A percentile compares a stretch with the other conserved stretches of the same genome.
phyloP scores from a whole-genome alignment of 2,329 filamentous ascomycete species.

The Talaromyces sp. region DNA sequence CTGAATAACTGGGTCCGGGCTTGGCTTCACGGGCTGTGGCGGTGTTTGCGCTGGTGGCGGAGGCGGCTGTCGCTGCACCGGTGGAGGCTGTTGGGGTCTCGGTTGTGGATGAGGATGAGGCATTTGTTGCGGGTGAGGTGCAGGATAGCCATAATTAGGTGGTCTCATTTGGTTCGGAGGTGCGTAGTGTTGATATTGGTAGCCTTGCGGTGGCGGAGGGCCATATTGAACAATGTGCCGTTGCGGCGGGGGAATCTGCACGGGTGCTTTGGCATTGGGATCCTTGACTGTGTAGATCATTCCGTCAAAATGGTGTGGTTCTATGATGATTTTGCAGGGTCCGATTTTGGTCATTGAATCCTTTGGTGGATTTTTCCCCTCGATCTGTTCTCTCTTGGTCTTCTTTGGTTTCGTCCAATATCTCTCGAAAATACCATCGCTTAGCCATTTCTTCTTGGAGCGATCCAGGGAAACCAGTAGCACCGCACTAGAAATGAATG shows the following conservation, averaged over 20 bases:
- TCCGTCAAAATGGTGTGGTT: constrained; percentile 58
- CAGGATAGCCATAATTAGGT: constrained; percentile 17
- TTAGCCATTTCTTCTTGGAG: constrained; percentile 54
- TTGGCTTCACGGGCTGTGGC: constrained; percentile 37
- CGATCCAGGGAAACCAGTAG: constrained; percentile 52
- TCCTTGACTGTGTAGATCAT: constrained; percentile 52
- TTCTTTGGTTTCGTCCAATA: constrained; percentile 55
- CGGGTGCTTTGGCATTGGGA: constrained; percentile 31
- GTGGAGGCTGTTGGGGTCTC: constrained; percentile 11
- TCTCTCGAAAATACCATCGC: constrained; percentile 48
- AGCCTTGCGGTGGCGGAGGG: constrained; percentile 28
- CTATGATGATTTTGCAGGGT: constrained; percentile 54
- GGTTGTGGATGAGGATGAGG: constrained; percentile 17
- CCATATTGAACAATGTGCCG: constrained; percentile 40
- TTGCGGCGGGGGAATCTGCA: constrained; percentile 33
- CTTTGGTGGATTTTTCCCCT: constrained; percentile 43
- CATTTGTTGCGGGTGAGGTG: constrained; percentile 17
- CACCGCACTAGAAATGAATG: constrained; percentile 41
- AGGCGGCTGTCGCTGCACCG: constrained; percentile 19
- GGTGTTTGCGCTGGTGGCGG: constrained; percentile 19
- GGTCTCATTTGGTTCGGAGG: constrained; percentile 23
- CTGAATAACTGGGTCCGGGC: constrained; percentile 46
- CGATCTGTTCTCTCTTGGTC: constrained; percentile 46
- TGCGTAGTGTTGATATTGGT: constrained; percentile 37
- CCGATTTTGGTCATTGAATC: constrained; percentile 52